A percentile compares a stretch with the other conserved stretches of the same genome.
Conservation (phyloP, 2,329 filamentous ascomycete species). For the Fusarium floridanum region DNA sequence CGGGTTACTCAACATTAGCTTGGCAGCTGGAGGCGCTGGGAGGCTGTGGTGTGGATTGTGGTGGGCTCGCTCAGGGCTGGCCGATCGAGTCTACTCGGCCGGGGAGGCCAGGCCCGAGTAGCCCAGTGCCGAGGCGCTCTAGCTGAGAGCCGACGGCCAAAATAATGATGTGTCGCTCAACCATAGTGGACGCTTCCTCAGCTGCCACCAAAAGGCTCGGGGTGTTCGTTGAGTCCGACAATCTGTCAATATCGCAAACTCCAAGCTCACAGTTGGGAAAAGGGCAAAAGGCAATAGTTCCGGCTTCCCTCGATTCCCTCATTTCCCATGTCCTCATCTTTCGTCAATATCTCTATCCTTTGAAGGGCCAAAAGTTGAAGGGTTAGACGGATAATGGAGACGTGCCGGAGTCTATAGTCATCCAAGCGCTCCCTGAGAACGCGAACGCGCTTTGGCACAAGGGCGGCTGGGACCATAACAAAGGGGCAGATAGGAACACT, state of each 20-base stretch:
- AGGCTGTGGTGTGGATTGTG: constrained; percentile 10
- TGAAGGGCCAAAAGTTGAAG: constrained; percentile 1
- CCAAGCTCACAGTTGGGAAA: neutral
- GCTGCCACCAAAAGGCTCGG: neutral
- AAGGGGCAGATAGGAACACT: constrained; percentile 22
- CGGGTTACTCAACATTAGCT: neutral
- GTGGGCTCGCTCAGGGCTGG: neutral
- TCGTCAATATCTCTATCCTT: constrained; percentile 26
- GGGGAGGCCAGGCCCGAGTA: neutral
- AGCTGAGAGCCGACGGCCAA: constrained; percentile 2
- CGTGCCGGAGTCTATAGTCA: constrained; percentile 9
- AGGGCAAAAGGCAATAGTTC: constrained; percentile 21
- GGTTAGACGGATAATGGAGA: constrained; percentile 18
- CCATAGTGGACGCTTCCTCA: neutral
- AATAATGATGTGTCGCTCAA: constrained; percentile 17
- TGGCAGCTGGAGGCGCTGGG: neutral
- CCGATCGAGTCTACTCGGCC: neutral
- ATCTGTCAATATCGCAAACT: neutral
- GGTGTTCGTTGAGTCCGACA: neutral
- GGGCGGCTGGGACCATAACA: constrained; percentile 36
- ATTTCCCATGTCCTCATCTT: constrained; percentile 31
- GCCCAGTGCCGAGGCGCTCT: neutral
- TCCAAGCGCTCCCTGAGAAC: constrained; percentile 29
- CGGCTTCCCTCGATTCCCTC: constrained; percentile 27
- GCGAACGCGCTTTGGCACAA: constrained; percentile 21